phyloP scores from a whole-genome alignment of 1,139 yeast species.

The Saccharomyces hybrid region DNA sequence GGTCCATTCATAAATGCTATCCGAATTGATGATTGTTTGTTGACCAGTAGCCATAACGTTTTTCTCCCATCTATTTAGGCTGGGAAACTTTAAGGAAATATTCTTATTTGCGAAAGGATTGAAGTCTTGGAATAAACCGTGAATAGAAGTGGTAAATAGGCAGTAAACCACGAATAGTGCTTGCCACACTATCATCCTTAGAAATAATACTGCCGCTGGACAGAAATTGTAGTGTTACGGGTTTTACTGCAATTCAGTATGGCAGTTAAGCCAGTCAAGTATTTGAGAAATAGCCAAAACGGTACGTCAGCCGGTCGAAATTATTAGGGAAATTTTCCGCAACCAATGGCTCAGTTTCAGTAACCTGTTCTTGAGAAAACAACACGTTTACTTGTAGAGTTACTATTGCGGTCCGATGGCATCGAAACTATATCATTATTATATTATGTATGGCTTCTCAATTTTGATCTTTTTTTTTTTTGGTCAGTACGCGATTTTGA shows the following conservation, averaged over 20 bases:
- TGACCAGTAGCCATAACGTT: background rate
- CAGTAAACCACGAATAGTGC: background rate
- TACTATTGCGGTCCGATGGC: background rate
- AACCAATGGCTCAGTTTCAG: background rate
- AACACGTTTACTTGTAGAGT: background rate
- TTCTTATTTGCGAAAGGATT: background rate
- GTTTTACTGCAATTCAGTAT: background rate
- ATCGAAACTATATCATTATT: background rate
- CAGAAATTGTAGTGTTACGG: background rate
- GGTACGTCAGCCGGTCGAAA: background rate
- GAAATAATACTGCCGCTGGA: background rate
- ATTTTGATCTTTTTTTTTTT: background rate
- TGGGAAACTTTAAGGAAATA: background rate
- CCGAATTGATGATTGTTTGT: constrained; percentile 14
- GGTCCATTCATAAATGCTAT: constrained; percentile 25
- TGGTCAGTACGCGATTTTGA: background rate
- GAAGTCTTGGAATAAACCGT: background rate
- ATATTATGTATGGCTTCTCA: background rate
- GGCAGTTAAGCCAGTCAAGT: background rate
- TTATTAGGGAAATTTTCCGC: background rate
- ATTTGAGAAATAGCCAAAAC: background rate
- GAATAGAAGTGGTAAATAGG: background rate
- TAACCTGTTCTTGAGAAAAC: background rate
- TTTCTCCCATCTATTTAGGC: background rate
- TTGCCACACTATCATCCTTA: background rate